Evolutionary conservation across 495 filamentous ascomycete genomes (phyloP), one percentile per base, ranked within the genome.

Genomic region (Tuber aestivum): DNA sequence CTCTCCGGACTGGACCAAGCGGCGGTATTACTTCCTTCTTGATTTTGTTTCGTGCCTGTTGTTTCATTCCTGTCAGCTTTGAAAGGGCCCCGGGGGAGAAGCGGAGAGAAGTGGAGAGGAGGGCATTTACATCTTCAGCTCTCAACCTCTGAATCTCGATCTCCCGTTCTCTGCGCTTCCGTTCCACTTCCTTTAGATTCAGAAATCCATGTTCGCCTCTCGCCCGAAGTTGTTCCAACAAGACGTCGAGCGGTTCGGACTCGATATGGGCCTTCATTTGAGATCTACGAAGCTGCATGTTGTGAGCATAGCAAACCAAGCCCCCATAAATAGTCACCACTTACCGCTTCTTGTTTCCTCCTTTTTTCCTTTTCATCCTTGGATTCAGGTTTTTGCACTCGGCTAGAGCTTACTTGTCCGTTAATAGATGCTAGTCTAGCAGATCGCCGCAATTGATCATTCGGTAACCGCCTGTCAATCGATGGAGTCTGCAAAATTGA

Each of bases 121-220:
- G 35, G 41, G n/a, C 23, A 56, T 48, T 74, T 74, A 77, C 78
- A 48, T 75, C 79, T 27, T 73, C 71, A 41, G 77, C 70, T 61
- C 61, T 74, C 75, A 81, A 70, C 35, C 42, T 77, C 48, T 72
- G 21, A 27, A 81, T 80, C 71, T 81, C 79, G 16, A 74, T 16
- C 23, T 72, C 72, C 20, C 79, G 75, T 65, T 77, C 75, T 27
- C 56, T 70, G 3, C 79, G 78, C 45, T 69, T 74, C 35, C 50
- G 70, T 37, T 71, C 45, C 18, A 81, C 78, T 21, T 81, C 71
- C 40, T 75, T 68, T 40, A 72, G 75, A 71, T 61, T 81, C 56
- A 78, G 65, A 71, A 81, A 81, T 20, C 78, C 71, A 14, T 74
- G 50, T 48, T 35, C 41, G 37, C 75, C 70, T 40, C 73, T 71